Percentiles rank a stretch among this genome's conserved stretches.
Conservation (phyloP, 2,329 filamentous ascomycete genomes). For the Fusarium sp. region DNA sequence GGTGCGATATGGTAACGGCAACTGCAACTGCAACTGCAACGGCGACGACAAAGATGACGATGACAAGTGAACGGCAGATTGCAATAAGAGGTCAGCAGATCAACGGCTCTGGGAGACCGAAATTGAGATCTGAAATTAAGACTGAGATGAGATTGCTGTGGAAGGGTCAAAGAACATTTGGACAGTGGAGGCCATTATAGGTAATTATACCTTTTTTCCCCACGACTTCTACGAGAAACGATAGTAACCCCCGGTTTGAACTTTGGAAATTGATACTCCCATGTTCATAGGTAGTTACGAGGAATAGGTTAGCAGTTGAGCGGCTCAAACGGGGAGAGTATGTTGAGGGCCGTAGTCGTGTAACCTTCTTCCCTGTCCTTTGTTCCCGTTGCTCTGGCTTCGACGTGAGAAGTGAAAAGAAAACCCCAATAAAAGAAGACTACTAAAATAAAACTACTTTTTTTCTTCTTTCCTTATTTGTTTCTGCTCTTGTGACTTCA, state of each 20-base stretch:
- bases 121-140: conserved; percentile 3
- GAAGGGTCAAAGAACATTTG: conserved; percentile 13
- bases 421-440: background rate
- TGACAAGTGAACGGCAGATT: conserved; percentile 9
- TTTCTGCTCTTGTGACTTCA: conserved; percentile 11
- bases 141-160: background rate
- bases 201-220: conserved; percentile 26
- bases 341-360: conserved; percentile 6
- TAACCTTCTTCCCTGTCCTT: conserved; percentile 3
- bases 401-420: background rate
- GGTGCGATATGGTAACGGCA: background rate
- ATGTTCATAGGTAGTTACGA: background rate
- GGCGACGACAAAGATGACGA: background rate
- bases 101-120: conserved; percentile 16
- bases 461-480: conserved; percentile 1
- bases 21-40: too few relatives aligned
- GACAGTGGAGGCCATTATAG: conserved; percentile 11
- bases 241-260: conserved; percentile 7
- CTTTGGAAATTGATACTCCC: conserved; percentile 9
- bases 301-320: background rate
- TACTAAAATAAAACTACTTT: too few relatives aligned
- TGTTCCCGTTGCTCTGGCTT: conserved; percentile 1
- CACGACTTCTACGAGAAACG: conserved; percentile 1
- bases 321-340: conserved; percentile 9
- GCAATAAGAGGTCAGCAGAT: conserved; percentile 17